Base-by-base conservation (phyloP, 2,329 filamentous ascomycete genomes). In the Diatrype stigma region DNA sequence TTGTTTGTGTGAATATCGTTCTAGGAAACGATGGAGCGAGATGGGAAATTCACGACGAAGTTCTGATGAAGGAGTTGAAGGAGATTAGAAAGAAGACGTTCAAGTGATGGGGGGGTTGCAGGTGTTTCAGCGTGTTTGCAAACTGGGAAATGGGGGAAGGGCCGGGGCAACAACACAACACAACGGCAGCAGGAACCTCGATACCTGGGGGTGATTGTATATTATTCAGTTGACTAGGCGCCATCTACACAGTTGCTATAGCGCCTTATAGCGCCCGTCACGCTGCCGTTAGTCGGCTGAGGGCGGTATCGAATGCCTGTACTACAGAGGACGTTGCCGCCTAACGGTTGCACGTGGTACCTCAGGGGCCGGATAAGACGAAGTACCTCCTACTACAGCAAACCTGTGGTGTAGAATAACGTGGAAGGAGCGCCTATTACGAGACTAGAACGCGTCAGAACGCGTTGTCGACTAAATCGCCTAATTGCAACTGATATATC, bases 11-110 rank as follows among this genome's bases (percentile, higher is more conserved):
- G n/a, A n/a, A n/a, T n/a, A n/a, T n/a, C n/a, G n/a, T n/a, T n/a
- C n/a, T n/a, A n/a, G n/a, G n/a, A n/a, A n/a, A n/a, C n/a, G n/a
- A n/a, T n/a, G n/a, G n/a, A n/a, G n/a, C n/a, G n/a, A n/a, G n/a
- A n/a, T n/a, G n/a, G n/a, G n/a, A 49, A 49, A 35, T 32, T 48
- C 50, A 35, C 59, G 50, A 30, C 58, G 45, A 22, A 54, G 37
- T 11, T 40, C 17, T 11, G 17, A 21, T 12, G 6, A 19, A 17
- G 37, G 10, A 40, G 19, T 11, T 3, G 37, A 40, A 14, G 17
- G 14, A 12, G 26, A 7, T 14, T 12, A 21, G 37, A 40, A 17
- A 17, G 17, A 22, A 22, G 19, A 19, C 16, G 19, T 21, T 4
- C 19, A 40, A 19, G 37, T 19, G 37, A 19, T 40, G 37, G 8